phyloP scores from a whole-genome alignment of 1,284 basidiomycete species.

The Inonotus obliquus region DNA sequence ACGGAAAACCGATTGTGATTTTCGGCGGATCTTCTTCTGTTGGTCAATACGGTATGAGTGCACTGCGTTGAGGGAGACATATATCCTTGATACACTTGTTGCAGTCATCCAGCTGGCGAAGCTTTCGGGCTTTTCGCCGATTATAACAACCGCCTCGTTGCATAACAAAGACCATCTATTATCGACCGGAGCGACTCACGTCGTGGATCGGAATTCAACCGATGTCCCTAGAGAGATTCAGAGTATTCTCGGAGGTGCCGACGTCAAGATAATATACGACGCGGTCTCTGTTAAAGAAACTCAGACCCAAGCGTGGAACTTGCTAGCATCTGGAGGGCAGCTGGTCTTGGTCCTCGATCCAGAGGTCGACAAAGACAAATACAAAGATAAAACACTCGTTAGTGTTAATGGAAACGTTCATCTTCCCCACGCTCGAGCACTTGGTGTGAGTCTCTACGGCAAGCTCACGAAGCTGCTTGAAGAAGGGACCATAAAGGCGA shows the following conservation, averaged over 20 bases:
- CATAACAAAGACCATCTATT: slow-evolving; percentile 40
- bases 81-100: slow-evolving; percentile 24
- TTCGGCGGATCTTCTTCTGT: slow-evolving; percentile 34
- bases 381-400: slow-evolving; percentile 7
- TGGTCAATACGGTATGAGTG: slow-evolving; percentile 34
- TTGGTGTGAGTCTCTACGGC: slow-evolving; percentile 12
- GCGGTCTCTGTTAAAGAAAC: slow-evolving; percentile 21
- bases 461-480: slow-evolving; percentile 12
- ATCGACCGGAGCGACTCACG: slow-evolving; percentile 47
- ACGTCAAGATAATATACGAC: slow-evolving; percentile 39
- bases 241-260: slow-evolving; percentile 24
- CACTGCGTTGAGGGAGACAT: neutral
- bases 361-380: neutral
- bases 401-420: slow-evolving; percentile 5
- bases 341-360: slow-evolving; percentile 11
- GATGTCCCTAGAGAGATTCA: slow-evolving; percentile 28
- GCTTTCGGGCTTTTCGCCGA: slow-evolving; percentile 46
- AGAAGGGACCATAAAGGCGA: slow-evolving; percentile 7
- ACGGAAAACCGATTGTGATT: slow-evolving; percentile 29
- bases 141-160: slow-evolving; percentile 48
- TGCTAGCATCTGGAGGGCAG: slow-evolving; percentile 21
- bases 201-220: slow-evolving; percentile 39
- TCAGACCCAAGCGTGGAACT: slow-evolving; percentile 16
- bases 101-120: slow-evolving; percentile 41
- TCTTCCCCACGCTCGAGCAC: neutral